phyloP scores from a whole-genome alignment of 2,329 filamentous ascomycete species.

The Cercospora zeae-maydis region DNA sequence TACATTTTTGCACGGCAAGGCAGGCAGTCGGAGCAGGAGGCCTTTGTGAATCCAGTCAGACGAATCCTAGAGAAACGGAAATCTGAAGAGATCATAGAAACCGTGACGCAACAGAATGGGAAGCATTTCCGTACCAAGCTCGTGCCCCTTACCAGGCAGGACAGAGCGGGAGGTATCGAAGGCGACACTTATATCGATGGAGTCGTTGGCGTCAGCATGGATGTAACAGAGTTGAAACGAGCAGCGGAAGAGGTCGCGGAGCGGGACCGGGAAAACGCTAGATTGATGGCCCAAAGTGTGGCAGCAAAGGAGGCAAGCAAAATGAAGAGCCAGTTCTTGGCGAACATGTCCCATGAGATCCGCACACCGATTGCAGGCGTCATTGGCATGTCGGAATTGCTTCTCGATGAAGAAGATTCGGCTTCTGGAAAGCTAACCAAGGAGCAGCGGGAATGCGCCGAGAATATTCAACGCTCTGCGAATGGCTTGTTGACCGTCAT shows the following conservation, averaged over 20 bases:
- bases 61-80: conserved; percentile 61
- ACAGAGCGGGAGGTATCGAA: conserved; percentile 51
- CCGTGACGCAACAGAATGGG: conserved; percentile 54
- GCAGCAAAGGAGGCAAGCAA: conserved; percentile 77
- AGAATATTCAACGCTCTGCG: conserved; percentile 74
- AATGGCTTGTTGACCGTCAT: conserved; percentile 82
- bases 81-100: conserved; percentile 62
- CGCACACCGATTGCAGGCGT: conserved; percentile 68
- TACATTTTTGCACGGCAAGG: conserved; percentile 53
- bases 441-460: conserved; percentile 71
- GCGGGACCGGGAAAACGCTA: conserved; percentile 63
- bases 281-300: conserved; percentile 68
- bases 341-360: conserved; percentile 52
- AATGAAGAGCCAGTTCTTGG: conserved; percentile 75
- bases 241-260: conserved; percentile 61
- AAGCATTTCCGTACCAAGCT: conserved; percentile 71
- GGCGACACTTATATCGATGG: conserved; percentile 59
- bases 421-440: conserved; percentile 51
- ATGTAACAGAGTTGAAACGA: conserved; percentile 68
- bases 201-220: conserved; percentile 75
- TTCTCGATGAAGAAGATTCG: conserved; percentile 56
- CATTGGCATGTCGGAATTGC: conserved; percentile 73
- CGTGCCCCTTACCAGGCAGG: conserved; percentile 60
- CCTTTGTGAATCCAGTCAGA: conserved; percentile 58
- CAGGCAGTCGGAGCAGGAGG: conserved; percentile 33